phyloP scores from a whole-genome alignment of 345 rosid species.

The Kernera saxatilis region DNA sequence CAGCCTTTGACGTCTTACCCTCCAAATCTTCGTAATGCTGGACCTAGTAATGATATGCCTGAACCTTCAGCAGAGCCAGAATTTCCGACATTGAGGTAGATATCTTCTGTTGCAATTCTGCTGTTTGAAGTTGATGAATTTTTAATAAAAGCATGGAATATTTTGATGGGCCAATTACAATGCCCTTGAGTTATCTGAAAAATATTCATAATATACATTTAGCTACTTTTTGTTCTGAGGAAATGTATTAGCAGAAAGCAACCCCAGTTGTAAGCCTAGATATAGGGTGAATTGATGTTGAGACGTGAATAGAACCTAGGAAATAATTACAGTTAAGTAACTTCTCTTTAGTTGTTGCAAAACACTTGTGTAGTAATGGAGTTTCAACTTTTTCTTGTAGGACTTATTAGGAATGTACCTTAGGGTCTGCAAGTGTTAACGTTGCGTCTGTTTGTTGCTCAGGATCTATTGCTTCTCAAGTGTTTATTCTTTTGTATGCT shows the following conservation, averaged over 20 bases:
- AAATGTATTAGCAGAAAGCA: slow-evolving; percentile 1
- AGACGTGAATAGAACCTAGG: neutral
- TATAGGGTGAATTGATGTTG: slow-evolving; percentile 4
- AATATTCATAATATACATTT: neutral
- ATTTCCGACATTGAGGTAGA: slow-evolving; percentile 82
- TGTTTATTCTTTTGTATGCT: slow-evolving; percentile 15
- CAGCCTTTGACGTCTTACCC: slow-evolving; percentile 85
- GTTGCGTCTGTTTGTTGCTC: neutral
- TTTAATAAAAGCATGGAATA: neutral
- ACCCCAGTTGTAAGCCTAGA: neutral
- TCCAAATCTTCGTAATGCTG: slow-evolving; percentile 63
- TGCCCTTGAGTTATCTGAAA: neutral
- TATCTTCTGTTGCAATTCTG: neutral
- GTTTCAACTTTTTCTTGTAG: neutral
- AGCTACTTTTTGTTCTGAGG: neutral
- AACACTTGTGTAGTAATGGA: neutral
- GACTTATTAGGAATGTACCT: neutral
- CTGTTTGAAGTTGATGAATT: neutral
- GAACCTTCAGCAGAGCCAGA: slow-evolving; percentile 87
- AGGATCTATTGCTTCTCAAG: slow-evolving; percentile 19
- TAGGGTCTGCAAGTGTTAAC: neutral
- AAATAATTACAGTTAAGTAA: neutral
- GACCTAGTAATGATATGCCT: slow-evolving; percentile 44
- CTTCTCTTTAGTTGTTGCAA: neutral
- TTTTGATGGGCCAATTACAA: neutral